A percentile compares a stretch with the other conserved stretches of the same genome.
Evolutionary conservation across 2,329 filamentous ascomycete genomes (phyloP).

Genomic region (Curvularia lunata): DNA sequence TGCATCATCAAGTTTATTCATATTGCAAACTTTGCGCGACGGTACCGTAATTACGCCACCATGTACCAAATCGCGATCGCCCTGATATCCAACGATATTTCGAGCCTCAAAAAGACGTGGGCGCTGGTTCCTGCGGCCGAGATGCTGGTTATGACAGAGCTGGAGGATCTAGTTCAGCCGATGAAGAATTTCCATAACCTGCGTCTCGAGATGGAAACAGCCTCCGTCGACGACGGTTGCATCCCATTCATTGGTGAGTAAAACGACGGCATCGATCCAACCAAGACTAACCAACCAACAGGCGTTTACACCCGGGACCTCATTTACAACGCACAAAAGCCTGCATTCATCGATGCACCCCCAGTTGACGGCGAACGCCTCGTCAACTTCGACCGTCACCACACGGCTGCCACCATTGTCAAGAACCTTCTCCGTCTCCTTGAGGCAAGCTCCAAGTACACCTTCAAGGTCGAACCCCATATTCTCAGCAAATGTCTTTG

Average conservation of each 20-base stretch:
- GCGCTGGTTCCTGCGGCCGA: constrained; percentile 70
- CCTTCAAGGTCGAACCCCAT: constrained; percentile 75
- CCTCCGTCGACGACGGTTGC: constrained; percentile 70
- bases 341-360: constrained; percentile 73
- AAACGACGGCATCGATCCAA: background rate
- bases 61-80: constrained; percentile 82
- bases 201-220: constrained; percentile 78
- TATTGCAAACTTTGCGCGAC: constrained; percentile 76
- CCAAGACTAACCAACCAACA: constrained; percentile 31
- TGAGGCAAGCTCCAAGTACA: constrained; percentile 77
- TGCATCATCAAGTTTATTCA: constrained; percentile 84
- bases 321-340: constrained; percentile 80
- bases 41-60: constrained; percentile 81
- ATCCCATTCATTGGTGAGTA: constrained; percentile 80
- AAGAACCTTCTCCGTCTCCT: constrained; percentile 81
- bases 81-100: constrained; percentile 74
- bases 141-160: constrained; percentile 67
- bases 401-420: constrained; percentile 75
- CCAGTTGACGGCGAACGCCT: constrained; percentile 65
- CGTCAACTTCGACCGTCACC: constrained; percentile 83
- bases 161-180: constrained; percentile 77
- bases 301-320: constrained; percentile 81
- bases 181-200: constrained; percentile 79
- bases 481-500: constrained; percentile 83
- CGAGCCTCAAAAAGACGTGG: constrained; percentile 74